phyloP scores from a whole-genome alignment of 2,329 filamentous ascomycete species.

The Microcyclospora pomicola region DNA sequence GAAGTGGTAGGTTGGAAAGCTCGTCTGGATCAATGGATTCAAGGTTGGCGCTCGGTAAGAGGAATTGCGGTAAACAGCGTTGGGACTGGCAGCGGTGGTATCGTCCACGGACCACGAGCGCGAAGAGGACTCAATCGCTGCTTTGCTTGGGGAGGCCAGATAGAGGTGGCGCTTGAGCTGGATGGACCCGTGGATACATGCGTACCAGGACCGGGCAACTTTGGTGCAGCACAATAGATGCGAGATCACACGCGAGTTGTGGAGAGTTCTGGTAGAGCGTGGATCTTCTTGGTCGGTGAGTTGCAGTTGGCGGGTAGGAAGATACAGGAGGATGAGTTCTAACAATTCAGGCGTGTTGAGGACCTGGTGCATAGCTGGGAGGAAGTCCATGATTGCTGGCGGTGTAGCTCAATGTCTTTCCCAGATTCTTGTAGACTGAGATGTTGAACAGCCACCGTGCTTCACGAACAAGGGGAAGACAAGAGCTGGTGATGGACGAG shows the following conservation, averaged over 20 bases:
- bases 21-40: slow-evolving; percentile 12
- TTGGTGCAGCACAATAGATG: slow-evolving; percentile 6
- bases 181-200: slow-evolving; percentile 7
- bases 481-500: not conserved
- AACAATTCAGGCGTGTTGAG: slow-evolving; percentile 13
- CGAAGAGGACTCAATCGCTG: too few species aligned
- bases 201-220: slow-evolving; percentile 10
- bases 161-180: slow-evolving; percentile 8
- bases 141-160: slow-evolving; percentile 4
- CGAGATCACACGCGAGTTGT: slow-evolving; percentile 4
- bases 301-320: slow-evolving; percentile 4
- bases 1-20: slow-evolving; percentile 11
- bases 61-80: not conserved
- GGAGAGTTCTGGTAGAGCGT: slow-evolving; percentile 8
- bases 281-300: slow-evolving; percentile 10
- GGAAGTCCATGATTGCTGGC: not conserved
- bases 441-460: not conserved
- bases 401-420: too few species aligned
- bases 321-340: slow-evolving; percentile 9
- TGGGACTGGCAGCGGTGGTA: not conserved
- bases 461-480: not conserved
- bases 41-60: slow-evolving; percentile 5
- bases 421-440: not conserved
- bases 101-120: not conserved
- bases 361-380: slow-evolving; percentile 2